Conservation (phyloP, 2,329 filamentous ascomycete genomes). For the Arthrocladium fulminans region DNA sequence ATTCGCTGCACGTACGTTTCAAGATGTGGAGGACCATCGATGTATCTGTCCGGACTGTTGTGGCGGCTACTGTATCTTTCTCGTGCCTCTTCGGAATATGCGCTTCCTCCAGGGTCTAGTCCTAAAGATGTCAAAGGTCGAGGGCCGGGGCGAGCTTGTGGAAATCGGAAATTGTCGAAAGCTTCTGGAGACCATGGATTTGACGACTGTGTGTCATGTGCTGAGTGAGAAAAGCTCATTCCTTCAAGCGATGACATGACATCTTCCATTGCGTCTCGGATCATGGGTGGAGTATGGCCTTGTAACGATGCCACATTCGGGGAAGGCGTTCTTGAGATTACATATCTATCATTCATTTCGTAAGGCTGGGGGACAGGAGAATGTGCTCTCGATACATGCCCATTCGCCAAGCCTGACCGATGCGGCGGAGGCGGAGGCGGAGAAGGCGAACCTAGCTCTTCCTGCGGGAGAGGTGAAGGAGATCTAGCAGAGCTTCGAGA, state of each 20-base stretch:
- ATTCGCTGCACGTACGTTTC: conserved; percentile 85
- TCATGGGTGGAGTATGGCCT: conserved; percentile 75
- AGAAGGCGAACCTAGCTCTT: conserved; percentile 59
- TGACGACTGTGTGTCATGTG: conserved; percentile 41
- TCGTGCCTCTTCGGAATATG: conserved; percentile 43
- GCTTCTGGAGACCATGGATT: conserved; percentile 88
- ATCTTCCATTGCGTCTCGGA: conserved; percentile 93
- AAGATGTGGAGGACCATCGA: conserved; percentile 58
- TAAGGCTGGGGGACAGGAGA: conserved; percentile 35
- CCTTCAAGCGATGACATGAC: conserved; percentile 92
- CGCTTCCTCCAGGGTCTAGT: conserved; percentile 46
- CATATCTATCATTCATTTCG: conserved; percentile 33
- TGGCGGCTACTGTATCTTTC: conserved; percentile 46
- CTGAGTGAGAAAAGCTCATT: conserved; percentile 56
- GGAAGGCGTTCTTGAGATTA: conserved; percentile 48
- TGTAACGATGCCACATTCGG: conserved; percentile 59
- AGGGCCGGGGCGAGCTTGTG: conserved; percentile 28
- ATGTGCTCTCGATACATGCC: conserved; percentile 33
- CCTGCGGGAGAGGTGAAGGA: conserved; percentile 22
- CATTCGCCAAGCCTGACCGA: conserved; percentile 36
- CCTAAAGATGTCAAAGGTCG: conserved; percentile 69
- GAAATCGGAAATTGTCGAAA: conserved; percentile 50
- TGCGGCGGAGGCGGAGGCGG: conserved; percentile 78
- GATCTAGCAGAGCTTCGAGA: conserved; percentile 30
- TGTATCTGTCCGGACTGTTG: conserved; percentile 43